Base-by-base conservation (phyloP, 1,284 basidiomycete genomes). In the Puccinia triticina region DNA sequence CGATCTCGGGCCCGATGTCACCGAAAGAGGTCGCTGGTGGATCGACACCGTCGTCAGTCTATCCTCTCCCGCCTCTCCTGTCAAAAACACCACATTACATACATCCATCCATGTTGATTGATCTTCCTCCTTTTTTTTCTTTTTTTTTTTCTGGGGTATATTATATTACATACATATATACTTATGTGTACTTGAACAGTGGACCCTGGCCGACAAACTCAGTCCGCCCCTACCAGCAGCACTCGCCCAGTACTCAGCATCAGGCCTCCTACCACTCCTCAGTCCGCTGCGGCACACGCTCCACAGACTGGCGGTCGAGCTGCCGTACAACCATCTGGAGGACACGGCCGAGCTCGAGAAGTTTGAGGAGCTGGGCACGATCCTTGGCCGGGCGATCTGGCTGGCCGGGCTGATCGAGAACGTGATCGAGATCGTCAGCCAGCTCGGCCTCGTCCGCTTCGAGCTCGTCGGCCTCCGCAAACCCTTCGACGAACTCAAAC, bases 171-270 rank as follows among this genome's bases (percentile, higher is more conserved):
- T 69, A 46, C 40, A 46, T 69, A 18, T 29, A n/a, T n/a, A n/a
- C n/a, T n/a, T n/a, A n/a, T n/a, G n/a, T 59, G 4, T 43, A 11
- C 14, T 8, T 29, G 23, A 40, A 43, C 7, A 82, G 79, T 82
- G 79, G 79, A 55, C 67, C 46, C 71, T 82, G 18, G 79, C 79
- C 59, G 79, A 82, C 50, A 59, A 66, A 74, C 71, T 82, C 1
- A 74, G 71, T 55, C 79, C 79, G 21, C 55, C 79, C 21, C 32
- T 82, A 48, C 79, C 79, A 10, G 79, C 79, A 66, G 79, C 61
- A 37, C 59, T 82, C 1, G 46, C 59, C 21, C 57, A 82, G 59
- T 66, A 72, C 43, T 82, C 79, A 34, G 79, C 79, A 12, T 21
- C 43, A 12, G 79, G 79, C 11, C 26, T 82, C 2, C 7, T 82